A percentile compares a stretch with the other conserved stretches of the same genome.
Evolutionary conservation across 352 stramenopile genomes (phyloP).

Genomic region (Globisporangium irregulare): DNA sequence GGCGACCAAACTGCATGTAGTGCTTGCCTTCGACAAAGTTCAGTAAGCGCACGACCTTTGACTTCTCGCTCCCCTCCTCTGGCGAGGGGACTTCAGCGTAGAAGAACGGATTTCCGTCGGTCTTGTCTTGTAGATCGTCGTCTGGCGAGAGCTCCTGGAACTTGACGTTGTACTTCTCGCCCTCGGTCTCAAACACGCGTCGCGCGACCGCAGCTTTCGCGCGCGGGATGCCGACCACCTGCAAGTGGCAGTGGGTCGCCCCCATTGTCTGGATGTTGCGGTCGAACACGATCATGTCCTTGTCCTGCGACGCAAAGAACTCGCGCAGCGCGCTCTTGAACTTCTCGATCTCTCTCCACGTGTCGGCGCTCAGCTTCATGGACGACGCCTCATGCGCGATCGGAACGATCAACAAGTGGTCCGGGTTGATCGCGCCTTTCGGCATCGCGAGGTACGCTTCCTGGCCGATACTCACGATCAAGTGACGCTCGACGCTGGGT

Average conservation of each 20-base stretch:
- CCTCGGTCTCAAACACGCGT: background rate
- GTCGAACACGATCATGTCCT: constrained; percentile 75
- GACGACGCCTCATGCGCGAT: constrained; percentile 59
- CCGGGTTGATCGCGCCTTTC: background rate
- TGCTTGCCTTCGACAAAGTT: constrained; percentile 73
- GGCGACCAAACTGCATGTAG: constrained; percentile 82
- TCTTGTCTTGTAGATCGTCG: background rate
- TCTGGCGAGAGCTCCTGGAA: background rate
- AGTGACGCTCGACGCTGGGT: constrained; percentile 68
- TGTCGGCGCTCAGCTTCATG: constrained; percentile 38
- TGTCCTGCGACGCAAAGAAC: constrained; percentile 63
- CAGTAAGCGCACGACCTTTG: constrained; percentile 26
- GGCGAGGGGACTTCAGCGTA: background rate
- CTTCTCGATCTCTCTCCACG: constrained; percentile 52
- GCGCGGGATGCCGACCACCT: constrained; percentile 61
- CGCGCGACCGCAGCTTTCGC: background rate
- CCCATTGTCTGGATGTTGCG: constrained; percentile 74
- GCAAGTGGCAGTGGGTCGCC: constrained; percentile 72
- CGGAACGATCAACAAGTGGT: background rate
- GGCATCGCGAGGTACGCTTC: background rate
- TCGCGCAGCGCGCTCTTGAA: constrained; percentile 61
- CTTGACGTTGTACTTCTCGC: background rate
- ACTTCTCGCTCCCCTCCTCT: background rate
- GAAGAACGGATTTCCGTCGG: background rate
- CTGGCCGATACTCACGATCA: constrained; percentile 16